Base-by-base conservation (phyloP, 83 land plant genomes). In the Diphasiastrum complanatum region DNA sequence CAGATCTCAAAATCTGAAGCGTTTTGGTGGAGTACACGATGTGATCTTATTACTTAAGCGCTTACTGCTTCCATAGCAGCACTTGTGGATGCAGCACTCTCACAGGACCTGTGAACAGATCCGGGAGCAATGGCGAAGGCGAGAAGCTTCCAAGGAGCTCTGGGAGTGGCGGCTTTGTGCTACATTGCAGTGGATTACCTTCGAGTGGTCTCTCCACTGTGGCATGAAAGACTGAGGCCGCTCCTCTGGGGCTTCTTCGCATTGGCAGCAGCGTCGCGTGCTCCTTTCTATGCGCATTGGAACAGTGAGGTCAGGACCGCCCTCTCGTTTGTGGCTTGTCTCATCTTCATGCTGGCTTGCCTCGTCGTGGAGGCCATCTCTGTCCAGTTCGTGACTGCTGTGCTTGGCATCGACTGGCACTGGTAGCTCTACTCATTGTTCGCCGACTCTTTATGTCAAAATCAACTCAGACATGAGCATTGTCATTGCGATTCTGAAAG, bases 401-500 rank as follows among this genome's bases (percentile, higher is more conserved):
- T 87, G 18, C 85, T 83, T 14, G 92, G 92, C 50, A 82, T 87
- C 28, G 85, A 81, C 26, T 87, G 88, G 85, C 92, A 87, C 76
- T 28, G 76, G 92, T 83, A 69, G n/a, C n/a, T n/a, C n/a, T n/a
- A n/a, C n/a, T n/a, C n/a, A n/a, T n/a, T n/a, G n/a, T n/a, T n/a
- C n/a, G n/a, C n/a, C n/a, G n/a, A n/a, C n/a, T 8, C 43, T 8
- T 8, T 40, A 40, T 40, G 16, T 8, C 8, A 8, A 40, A 8
- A 40, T 40, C 8, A 8, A 40, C 12, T 8, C 43, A 40, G 43
- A 40, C 8, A 40, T 8, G 16, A 8, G 43, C 16, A 8, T 40
- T 8, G 8, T 40, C 16, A n/a, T n/a, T n/a, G n/a, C n/a, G n/a
- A n/a, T n/a, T n/a, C n/a, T n/a, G n/a, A n/a, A n/a, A n/a, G n/a